A percentile compares a stretch with the other conserved stretches of the same genome.
phyloP scores from a whole-genome alignment of 768 basidiomycete genomes.

The Lentinus brumalis region DNA sequence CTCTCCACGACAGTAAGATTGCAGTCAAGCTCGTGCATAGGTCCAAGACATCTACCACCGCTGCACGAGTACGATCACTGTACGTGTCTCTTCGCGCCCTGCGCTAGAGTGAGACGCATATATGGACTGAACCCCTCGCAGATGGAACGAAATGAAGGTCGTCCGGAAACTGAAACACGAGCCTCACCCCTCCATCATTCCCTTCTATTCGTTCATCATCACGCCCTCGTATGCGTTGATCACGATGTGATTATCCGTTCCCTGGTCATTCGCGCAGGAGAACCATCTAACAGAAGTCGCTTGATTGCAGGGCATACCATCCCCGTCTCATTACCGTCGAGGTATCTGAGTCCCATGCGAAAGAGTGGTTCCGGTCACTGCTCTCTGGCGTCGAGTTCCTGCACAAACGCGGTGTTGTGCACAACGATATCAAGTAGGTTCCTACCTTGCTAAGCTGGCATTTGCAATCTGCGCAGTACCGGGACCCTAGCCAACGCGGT shows the following conservation, averaged over 20 bases:
- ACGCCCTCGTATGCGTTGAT: slow-evolving; percentile 89
- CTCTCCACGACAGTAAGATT: slow-evolving; percentile 54
- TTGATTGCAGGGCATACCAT: slow-evolving; percentile 70
- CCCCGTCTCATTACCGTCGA: slow-evolving; percentile 88
- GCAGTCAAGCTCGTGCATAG: slow-evolving; percentile 95
- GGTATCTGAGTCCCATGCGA: slow-evolving; percentile 76
- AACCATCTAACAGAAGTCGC: slow-evolving; percentile 1
- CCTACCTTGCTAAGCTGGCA: background rate
- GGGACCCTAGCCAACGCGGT: background rate
- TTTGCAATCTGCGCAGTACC: slow-evolving; percentile 1
- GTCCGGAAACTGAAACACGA: slow-evolving; percentile 81
- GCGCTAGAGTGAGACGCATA: background rate
- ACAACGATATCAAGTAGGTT: slow-evolving; percentile 91
- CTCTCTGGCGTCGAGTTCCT: slow-evolving; percentile 84
- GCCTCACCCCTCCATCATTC: slow-evolving; percentile 89
- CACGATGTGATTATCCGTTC: slow-evolving; percentile 67
- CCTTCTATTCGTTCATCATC: slow-evolving; percentile 92
- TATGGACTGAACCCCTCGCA: slow-evolving; percentile 31
- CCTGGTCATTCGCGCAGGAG: background rate
- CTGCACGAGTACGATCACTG: slow-evolving; percentile 88
- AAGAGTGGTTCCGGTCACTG: slow-evolving; percentile 80
- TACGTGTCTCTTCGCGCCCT: slow-evolving; percentile 40
- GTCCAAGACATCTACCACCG: slow-evolving; percentile 77
- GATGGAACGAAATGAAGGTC: slow-evolving; percentile 99
- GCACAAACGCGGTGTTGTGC: slow-evolving; percentile 81